Evolutionary conservation across 306 rosid genomes (phyloP).

Genomic region (Rosa rugosa): DNA sequence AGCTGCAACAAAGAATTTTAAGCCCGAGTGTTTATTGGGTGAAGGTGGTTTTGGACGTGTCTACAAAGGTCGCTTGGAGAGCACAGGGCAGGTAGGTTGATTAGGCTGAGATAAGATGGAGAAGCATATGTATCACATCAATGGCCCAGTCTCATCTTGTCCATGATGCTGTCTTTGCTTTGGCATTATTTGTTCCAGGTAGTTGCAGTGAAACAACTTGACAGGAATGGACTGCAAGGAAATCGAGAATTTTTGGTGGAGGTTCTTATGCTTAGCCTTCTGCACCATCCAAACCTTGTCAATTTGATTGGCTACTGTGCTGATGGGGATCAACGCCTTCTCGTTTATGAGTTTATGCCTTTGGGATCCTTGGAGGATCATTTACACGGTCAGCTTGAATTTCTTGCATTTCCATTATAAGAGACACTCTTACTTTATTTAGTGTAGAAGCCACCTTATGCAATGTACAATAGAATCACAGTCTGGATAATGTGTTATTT

Average conservation of each 20-base stretch:
- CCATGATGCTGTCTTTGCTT: conserved; percentile 16
- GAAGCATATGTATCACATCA: conserved; percentile 12
- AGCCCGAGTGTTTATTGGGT: conserved; percentile 79
- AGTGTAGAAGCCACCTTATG: too few relatives aligned
- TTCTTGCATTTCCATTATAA: conserved; percentile 24
- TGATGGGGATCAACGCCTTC: conserved; percentile 78
- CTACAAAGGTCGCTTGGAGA: conserved; percentile 92
- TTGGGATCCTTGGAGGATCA: conserved; percentile 99
- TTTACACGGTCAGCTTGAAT: conserved; percentile 75
- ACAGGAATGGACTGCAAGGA: conserved; percentile 74
- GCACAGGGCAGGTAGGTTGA: conserved; percentile 82
- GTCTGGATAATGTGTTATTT: conserved; percentile 1
- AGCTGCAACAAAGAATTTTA: conserved; percentile 87
- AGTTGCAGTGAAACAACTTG: conserved; percentile 89
- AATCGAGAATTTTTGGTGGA: conserved; percentile 91
- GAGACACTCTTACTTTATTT: not conserved
- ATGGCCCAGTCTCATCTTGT: conserved; percentile 15
- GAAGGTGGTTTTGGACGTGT: conserved; percentile 99
- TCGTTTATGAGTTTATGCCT: conserved; percentile 95
- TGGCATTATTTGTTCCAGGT: conserved; percentile 49
- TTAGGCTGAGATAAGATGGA: not conserved
- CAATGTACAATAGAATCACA: not conserved
- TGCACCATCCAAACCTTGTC: conserved; percentile 96
- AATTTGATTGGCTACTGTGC: conserved; percentile 95
- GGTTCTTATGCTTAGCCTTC: conserved; percentile 99